Evolutionary conservation across 202 grass and related monocot genomes (phyloP), one percentile per base, ranked within the genome.

Genomic region (Schoenoplectus triqueter): DNA sequence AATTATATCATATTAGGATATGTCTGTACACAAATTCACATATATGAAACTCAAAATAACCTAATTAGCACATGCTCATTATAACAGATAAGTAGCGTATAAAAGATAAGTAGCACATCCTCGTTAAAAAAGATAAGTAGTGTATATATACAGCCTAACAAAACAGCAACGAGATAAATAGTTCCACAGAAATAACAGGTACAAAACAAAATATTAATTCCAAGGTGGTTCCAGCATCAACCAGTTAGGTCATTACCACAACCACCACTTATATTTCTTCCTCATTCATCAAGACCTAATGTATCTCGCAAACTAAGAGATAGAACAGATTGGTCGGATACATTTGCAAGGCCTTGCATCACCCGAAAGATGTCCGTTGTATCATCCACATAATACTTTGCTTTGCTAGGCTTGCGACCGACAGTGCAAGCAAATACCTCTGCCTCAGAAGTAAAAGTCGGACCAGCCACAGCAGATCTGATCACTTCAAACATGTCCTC

Each of bases 401-500:
- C 94, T 73, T 97, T 97, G 87, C 94, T 97, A 31, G 94, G 94
- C 49, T 91, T 94, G 39, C 87, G 90, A 10, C 94, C 92, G 1
- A 97, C 90, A 0, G 94, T 97, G 87, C 92, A 97, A 10, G 94
- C 94, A 15, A 97, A 97, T 49, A 97, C 94, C 66, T 88, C 86
- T 0, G 94, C 90, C 1, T 88, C 89, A 0, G 87, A 79, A 10
- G 49, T 59, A 44, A 97, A 81, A 19, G 73, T 84, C 0, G 87
- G 70, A 13, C 88, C 81, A 0, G 86, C 59, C 11, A 66, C 75
- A 0, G 92, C 87, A 1, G 88, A 70, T 17, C 78, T 87, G 84
- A 97, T 97, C 87, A 92, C 94, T 87, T 97, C 92, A 60, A 97
- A 97, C 94, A 97, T 97, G 87, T 97, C 94, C 80, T 97, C 94